Percentiles rank a stretch among this genome's conserved stretches.
Evolutionary conservation across 345 rosid genomes (phyloP).

Genomic region (Physaria fendleri): DNA sequence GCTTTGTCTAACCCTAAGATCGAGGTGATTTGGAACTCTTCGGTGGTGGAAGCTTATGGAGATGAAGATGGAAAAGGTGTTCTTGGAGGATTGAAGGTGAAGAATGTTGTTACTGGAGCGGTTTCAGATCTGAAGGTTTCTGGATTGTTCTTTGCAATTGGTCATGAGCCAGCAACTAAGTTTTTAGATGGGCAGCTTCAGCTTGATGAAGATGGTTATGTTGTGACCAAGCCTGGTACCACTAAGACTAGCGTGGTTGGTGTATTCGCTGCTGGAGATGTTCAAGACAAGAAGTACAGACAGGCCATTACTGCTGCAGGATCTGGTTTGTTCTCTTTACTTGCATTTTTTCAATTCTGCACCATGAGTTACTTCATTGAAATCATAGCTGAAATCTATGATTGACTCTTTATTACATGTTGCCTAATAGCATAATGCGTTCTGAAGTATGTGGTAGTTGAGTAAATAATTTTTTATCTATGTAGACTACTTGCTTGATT

Average conservation of each 20-base stretch:
- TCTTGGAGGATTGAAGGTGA: slow-evolving; percentile 75
- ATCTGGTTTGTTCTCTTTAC: slow-evolving; percentile 43
- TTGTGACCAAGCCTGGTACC: slow-evolving; percentile 73
- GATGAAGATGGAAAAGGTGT: slow-evolving; percentile 29
- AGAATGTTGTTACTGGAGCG: slow-evolving; percentile 62
- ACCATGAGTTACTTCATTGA: background rate
- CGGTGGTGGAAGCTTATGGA: slow-evolving; percentile 71
- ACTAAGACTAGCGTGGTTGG: slow-evolving; percentile 78
- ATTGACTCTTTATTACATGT: background rate
- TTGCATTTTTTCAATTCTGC: background rate
- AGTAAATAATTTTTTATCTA: background rate
- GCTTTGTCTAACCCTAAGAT: slow-evolving; percentile 70
- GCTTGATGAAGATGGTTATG: slow-evolving; percentile 79
- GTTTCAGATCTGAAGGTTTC: slow-evolving; percentile 64
- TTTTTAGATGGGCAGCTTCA: slow-evolving; percentile 83
- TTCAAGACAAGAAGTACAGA: slow-evolving; percentile 97
- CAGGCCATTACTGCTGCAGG: slow-evolving; percentile 99
- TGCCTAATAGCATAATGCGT: background rate
- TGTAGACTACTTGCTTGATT: background rate
- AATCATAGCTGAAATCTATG: background rate
- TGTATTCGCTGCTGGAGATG: slow-evolving; percentile 96
- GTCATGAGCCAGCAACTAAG: slow-evolving; percentile 95
- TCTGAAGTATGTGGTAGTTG: background rate
- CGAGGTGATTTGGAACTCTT: slow-evolving; percentile 78
- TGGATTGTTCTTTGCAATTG: slow-evolving; percentile 93